These are phyloP conservation scores for Salix udensis DNA, from an alignment of 345 rosid species.

Conservation along the genomic window DNA sequence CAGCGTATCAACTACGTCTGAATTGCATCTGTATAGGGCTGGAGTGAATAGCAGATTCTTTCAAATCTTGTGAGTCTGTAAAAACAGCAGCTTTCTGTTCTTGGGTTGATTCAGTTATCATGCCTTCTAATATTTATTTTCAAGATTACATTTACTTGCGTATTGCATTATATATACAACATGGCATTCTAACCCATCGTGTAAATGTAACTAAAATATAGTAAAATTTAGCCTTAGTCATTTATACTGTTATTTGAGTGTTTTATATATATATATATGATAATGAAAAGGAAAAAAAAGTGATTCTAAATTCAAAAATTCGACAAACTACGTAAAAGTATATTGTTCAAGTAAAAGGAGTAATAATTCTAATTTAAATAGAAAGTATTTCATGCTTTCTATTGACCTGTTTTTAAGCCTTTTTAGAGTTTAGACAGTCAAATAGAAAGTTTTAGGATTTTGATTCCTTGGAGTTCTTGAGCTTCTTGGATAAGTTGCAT, in stretches of 20 bases:
- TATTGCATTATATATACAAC: neutral
- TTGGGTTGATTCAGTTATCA: neutral
- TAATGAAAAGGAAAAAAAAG: no score
- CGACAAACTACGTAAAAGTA: no score
- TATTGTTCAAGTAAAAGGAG: no score
- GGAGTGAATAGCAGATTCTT: conserved; percentile 73
- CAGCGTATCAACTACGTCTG: conserved; percentile 43
- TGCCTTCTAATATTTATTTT: neutral
- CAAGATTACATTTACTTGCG: neutral
- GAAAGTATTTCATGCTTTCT: no score
- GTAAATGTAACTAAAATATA: conserved; percentile 7
- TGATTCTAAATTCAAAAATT: no score
- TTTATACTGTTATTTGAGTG: neutral
- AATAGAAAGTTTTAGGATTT: no score
- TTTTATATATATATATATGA: no score
- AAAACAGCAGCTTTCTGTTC: conserved; percentile 2
- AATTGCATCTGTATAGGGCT: conserved; percentile 73
- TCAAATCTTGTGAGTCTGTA: conserved; percentile 25
- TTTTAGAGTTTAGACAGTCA: no score
- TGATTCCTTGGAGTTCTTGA: no score
- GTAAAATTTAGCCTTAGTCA: neutral
- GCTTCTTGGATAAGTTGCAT: no score
- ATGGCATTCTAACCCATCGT: neutral
- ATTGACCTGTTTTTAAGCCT: no score
- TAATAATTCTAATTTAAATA: no score